Base-by-base conservation (phyloP, 257 asterid species). In the Coffea canephora region DNA sequence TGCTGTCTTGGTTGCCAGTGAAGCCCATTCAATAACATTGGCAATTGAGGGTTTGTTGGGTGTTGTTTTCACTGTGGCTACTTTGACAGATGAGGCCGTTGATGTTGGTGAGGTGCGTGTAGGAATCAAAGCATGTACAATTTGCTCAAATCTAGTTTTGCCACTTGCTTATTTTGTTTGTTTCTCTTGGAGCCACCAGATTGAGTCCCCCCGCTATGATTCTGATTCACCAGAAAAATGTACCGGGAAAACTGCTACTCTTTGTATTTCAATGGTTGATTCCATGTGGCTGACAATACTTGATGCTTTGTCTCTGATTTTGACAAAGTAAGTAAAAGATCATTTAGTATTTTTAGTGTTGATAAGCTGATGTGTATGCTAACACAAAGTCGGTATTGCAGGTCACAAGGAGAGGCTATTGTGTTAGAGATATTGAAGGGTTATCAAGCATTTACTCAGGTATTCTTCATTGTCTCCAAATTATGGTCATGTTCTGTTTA, bases 381-480 rank as follows among this genome's bases (percentile, higher is more conserved):
- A 84, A 88, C 77, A 77, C 75, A 61, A 66, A 54, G 55, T 65
- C 78, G 77, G 69, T 74, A 48, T 84, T 85, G 71, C 80, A 95
- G 99, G 88, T 95, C 99, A 69, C 98, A 95, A 84, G 99, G 99
- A 34, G 99, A 95, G 92, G 99, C 99, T 78, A 95, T 95, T 84
- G 91, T 92, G 77, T 88, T 95, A 87, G 99, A 95, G 91, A 95
- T 95, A 86, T 82, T 95, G 87, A 95, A 95, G 88, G 99, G 98
- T 83, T 95, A 95, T 87, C 99, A 95, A 89, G 99, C 99, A 67
- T 95, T 93, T 85, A 95, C 98, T 67, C 99, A 95, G 97, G 98
- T 95, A 78, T 69, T 80, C 73, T 69, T 71, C 45, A 49, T 74
- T 23, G 45, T 36, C 6, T 52, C 70, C 66, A 72, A 69, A 67